Base-by-base conservation (phyloP, 1,284 basidiomycete genomes). In the Cryptococcus wingfieldii region DNA sequence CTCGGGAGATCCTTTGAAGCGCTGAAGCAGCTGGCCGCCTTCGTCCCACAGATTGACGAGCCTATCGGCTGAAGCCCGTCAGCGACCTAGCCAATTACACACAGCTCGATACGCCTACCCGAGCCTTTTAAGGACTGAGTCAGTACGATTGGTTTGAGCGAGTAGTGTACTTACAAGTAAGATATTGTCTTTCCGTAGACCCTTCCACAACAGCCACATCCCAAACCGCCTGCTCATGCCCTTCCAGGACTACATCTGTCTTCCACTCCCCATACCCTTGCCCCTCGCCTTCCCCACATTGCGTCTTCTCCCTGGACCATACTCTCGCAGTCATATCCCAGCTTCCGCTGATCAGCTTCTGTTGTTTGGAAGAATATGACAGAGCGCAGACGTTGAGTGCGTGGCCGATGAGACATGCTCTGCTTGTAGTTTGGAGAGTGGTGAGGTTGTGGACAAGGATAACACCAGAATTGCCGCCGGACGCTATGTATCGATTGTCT, bases 301-400 rank as follows among this genome's bases (percentile, higher is more conserved):
- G 31, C 10, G 7, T 34, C 10, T 34, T 10, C 31, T 34, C 31
- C 31, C 10, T 34, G 31, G 31, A 34, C 70, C 70, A 72, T 1
- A 72, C 59, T 41, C 70, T 53, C 10, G 69, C 70, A 1, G 70
- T 67, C 23, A 55, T 52, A 55, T 72, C 70, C 69, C 70, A 72
- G 54, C 67, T 69, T 13, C 65, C 68, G 46, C 67, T 69, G 34
- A 71, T 60, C 19, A 72, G 57, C 51, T 61, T 62, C 23, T 52
- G 31, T n/a, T 39, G 52, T 25, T 49, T 60, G 0, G 50, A 10
- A 7, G 60, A 64, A 39, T 65, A 72, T 1, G 39, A 16, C 23
- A 72, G 55, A 1, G 64, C 56, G 51, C 69, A 72, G 16, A 72
- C 65, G 46, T 72, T 72, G 2, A 65, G 52, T n/a, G 53, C 41